These are phyloP conservation scores for Tremella fuciformis DNA, from an alignment of 768 basidiomycete species.

Conservation along the genomic window DNA sequence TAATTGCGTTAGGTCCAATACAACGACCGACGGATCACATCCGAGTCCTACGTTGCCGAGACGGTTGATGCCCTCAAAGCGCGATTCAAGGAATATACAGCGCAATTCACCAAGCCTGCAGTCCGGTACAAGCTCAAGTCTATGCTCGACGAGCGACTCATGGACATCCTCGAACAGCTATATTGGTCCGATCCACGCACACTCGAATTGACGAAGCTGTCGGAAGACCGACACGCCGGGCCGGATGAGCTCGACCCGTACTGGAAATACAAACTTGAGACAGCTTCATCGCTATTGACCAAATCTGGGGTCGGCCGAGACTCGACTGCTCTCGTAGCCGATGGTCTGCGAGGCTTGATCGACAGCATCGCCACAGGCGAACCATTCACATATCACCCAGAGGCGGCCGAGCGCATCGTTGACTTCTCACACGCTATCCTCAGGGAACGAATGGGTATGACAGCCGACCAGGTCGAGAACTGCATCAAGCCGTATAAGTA, in stretches of 20 bases:
- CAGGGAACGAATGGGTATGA: conserved; percentile 84
- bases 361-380: conserved; percentile 83
- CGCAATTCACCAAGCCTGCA: conserved; percentile 81
- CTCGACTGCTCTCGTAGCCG: conserved; percentile 88
- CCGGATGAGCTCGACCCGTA: conserved; percentile 75
- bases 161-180: conserved; percentile 93
- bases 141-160: conserved; percentile 93
- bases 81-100: conserved; percentile 78
- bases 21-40: conserved; percentile 88
- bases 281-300: conserved; percentile 85
- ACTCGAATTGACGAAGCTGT: conserved; percentile 69
- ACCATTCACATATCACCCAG: conserved; percentile 87
- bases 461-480: conserved; percentile 99
- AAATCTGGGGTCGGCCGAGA: conserved; percentile 95
- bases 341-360: conserved; percentile 82
- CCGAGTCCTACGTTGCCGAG: conserved; percentile 97
- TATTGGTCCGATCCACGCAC: conserved; percentile 94
- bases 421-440: conserved; percentile 91
- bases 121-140: conserved; percentile 82
- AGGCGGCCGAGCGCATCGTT: conserved; percentile 80
- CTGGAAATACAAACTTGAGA: conserved; percentile 95
- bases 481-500: conserved; percentile 99
- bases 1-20: conserved; percentile 47
- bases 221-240: conserved; percentile 66
- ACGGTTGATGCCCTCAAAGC: conserved; percentile 86